Percentiles rank a stretch among this genome's conserved stretches.
Conservation (phyloP, 2,329 filamentous ascomycete genomes). For the Salinomyces thailandicus region DNA sequence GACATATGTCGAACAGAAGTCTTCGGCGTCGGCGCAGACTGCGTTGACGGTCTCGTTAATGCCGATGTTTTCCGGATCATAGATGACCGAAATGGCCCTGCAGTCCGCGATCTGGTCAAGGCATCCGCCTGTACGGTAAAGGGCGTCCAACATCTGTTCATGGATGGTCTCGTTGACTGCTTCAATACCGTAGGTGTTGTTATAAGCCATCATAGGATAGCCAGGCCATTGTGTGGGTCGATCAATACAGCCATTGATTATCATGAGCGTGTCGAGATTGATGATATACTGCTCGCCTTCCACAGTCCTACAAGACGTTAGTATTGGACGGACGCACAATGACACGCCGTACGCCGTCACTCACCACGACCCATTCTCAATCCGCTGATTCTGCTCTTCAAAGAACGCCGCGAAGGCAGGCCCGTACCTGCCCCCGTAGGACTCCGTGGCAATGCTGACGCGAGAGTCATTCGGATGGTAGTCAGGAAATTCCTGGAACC, state of each 20-base stretch:
- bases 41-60: conserved; percentile 29
- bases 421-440: conserved; percentile 54
- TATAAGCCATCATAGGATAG: conserved; percentile 41
- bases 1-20: conserved; percentile 37
- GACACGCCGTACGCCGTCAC: too few species aligned
- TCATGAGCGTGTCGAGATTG: conserved; percentile 40
- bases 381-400: conserved; percentile 19
- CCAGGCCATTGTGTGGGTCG: conserved; percentile 37
- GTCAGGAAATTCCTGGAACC: conserved; percentile 51
- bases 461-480: conserved; percentile 50
- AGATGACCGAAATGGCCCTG: conserved; percentile 35
- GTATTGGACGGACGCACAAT: too few species aligned
- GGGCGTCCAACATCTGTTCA: conserved; percentile 35
- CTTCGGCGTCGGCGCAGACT: conserved; percentile 36
- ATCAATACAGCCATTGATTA: conserved; percentile 45
- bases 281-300: not conserved
- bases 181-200: conserved; percentile 48
- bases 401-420: conserved; percentile 48
- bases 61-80: conserved; percentile 40
- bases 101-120: conserved; percentile 44
- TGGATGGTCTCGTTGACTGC: conserved; percentile 37
- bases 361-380: not conserved
- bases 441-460: conserved; percentile 40
- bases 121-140: conserved; percentile 41
- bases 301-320: not conserved